Base-by-base conservation (phyloP, 768 basidiomycete species). In the Cytidiella melzeri region DNA sequence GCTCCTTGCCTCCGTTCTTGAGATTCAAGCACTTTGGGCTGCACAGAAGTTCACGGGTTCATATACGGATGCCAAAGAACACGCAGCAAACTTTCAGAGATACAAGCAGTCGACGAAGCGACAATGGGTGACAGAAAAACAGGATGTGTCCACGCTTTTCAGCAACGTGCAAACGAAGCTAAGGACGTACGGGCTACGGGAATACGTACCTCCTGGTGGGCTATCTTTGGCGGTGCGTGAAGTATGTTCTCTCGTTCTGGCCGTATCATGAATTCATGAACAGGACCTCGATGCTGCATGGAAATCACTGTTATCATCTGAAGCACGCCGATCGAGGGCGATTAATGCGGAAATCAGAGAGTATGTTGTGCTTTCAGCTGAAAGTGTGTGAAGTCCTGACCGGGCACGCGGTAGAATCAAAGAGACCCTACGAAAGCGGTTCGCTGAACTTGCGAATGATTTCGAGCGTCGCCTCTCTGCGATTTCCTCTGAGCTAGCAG, bases 151-250 rank as follows among this genome's bases (percentile, higher is more conserved):
- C 7, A 89, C 87, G 1, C 75, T 97, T 12, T 90, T 97, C 55
- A 84, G 88, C 3, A 95, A 96, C 60, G 84, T 99, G 24, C 90
- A 93, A 65, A 95, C 92, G 1, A 97, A 98, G 67, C 70, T 98
- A 48, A 79, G 76, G 65, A 98, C 94, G 20, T 98, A 98, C 69
- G 81, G 84, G 9, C 63, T 99, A 57, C 73, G 81, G 51, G 82
- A 89, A 59, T 98, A 94, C 65, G 74, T 84, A 20, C 93, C 96
- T 11, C 80, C 83, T 2, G 62, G 67, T 3, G 92, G 89, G 2
- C 68, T 92, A 18, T 69, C 81, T 20, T 73, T 84, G 25, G 69
- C 73, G 28, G 82, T 81, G 53, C 43, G 76, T 62, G 4, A 37
- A 39, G 19, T 42, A 10, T 41, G 2, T n/a, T 12, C 10, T 20